These are phyloP conservation scores for Beta lomatogona DNA, from an alignment of 179 eudicot species.

Conservation along the genomic window DNA sequence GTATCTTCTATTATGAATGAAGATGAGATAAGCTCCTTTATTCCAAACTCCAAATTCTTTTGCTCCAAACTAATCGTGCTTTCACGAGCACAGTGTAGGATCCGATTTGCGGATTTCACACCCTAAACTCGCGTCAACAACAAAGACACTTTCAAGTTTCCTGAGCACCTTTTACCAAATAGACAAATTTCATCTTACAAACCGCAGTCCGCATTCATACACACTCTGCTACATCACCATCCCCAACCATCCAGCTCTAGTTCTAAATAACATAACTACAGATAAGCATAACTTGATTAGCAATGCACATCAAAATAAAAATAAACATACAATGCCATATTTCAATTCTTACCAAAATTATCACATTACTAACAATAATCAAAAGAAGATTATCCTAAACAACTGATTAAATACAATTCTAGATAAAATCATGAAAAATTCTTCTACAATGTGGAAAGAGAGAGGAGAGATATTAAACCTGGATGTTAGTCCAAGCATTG, in stretches of 20 bases:
- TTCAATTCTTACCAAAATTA: not conserved
- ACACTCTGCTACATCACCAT: not conserved
- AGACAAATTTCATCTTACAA: not conserved
- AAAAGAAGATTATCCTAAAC: too few relatives aligned
- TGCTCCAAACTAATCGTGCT: too few relatives aligned
- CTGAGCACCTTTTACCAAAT: not conserved
- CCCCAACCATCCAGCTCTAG: not conserved
- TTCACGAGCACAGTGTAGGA: too few relatives aligned
- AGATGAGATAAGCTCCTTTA: too few relatives aligned
- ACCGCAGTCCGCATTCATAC: not conserved
- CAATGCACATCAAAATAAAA: not conserved
- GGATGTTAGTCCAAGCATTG: slow-evolving; percentile 50
- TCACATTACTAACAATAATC: not conserved
- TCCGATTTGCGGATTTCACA: not conserved
- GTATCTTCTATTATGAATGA: too few relatives aligned
- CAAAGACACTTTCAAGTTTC: not conserved
- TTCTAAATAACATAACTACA: not conserved
- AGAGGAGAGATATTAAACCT: slow-evolving; percentile 21
- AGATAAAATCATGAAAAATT: not conserved
- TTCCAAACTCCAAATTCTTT: too few relatives aligned
- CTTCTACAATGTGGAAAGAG: not conserved
- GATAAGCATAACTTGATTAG: not conserved
- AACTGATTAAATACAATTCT: not conserved
- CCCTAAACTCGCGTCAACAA: not conserved
- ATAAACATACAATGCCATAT: not conserved